Base-by-base conservation (phyloP, 2,329 filamentous ascomycete species). In the Claviceps lovelessii region DNA sequence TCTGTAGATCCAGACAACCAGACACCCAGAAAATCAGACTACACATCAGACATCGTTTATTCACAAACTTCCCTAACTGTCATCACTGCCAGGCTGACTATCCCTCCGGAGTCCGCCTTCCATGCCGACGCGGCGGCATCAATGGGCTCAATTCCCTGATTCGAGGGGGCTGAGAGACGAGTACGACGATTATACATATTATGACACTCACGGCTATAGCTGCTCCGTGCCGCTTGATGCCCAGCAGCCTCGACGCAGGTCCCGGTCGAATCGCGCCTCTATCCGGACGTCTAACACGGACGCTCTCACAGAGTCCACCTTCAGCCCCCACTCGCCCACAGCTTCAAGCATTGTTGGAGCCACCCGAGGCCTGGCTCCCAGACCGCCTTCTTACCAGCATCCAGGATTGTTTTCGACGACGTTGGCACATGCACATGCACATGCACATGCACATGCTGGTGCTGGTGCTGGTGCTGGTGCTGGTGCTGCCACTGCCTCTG, bases 91-190 rank as follows among this genome's bases (percentile, higher is more conserved):
- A 23, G 23, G 23, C 23, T 23, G 23, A 23, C 23, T 2, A 23
- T 23, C 23, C 23, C 23, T 23, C 23, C 23, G 35, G 8, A 37
- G 10, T 7, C 29, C 19, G 46, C 31, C 51, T 52, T 49, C 45
- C 45, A 56, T 56, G 55, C 45, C 52, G 28, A 53, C 53, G 49
- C 52, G 49, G 46, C 52, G 51, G 52, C 74, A 76, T 44, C 82
- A 81, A 70, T 81, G 79, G 79, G 78, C 78, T 65, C 69, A 79
- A 63, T 70, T 82, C 58, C 78, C 79, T 57, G 67, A 72, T 58
- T 69, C 76, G 51, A 54, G 52, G 53, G 47, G 53, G 51, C 41
- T 13, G 53, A 17, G 35, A 49, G 53, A 48, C 50, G 56, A 53
- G 53, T 57, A 49, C 49, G 54, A 57, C 51, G 49, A 56, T 42